These are phyloP conservation scores for Cutaneotrichosporon mucoides DNA, from an alignment of 1,284 basidiomycete species.

Conservation along the genomic window DNA sequence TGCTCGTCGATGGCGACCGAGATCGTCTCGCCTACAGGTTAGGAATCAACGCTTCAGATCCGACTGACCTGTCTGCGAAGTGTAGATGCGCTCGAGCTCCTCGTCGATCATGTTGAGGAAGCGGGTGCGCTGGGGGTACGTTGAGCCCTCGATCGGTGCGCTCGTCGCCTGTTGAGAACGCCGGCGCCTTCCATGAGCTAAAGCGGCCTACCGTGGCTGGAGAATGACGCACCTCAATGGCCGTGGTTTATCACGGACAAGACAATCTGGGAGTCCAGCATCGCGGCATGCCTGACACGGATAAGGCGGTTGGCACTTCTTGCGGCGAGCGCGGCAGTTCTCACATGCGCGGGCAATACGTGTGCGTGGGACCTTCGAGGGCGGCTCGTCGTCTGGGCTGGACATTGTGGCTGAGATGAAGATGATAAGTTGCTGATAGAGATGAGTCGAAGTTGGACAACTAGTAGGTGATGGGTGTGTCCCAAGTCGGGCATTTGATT, in stretches of 20 bases:
- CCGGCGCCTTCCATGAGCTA: too few species aligned
- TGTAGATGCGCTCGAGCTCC: slow-evolving; percentile 16
- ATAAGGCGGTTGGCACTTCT: slow-evolving; percentile 17
- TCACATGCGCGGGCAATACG: slow-evolving; percentile 16
- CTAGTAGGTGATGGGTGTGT: too few species aligned
- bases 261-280: slow-evolving; percentile 13
- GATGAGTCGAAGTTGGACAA: too few species aligned
- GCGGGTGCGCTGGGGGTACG: slow-evolving; percentile 16
- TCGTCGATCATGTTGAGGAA: slow-evolving; percentile 7
- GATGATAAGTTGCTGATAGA: background rate
- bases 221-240: slow-evolving; percentile 12
- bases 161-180: slow-evolving; percentile 13
- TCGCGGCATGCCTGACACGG: slow-evolving; percentile 16
- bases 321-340: slow-evolving; percentile 15
- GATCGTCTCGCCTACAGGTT: slow-evolving; percentile 8
- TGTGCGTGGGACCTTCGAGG: slow-evolving; percentile 6
- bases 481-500: too few species aligned
- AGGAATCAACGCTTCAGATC: background rate
- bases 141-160: slow-evolving; percentile 15
- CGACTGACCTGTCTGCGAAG: slow-evolving; percentile 2
- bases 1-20: slow-evolving; percentile 10
- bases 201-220: too few species aligned
- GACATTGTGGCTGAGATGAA: background rate
- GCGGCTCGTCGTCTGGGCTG: slow-evolving; percentile 2
- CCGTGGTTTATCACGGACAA: slow-evolving; percentile 11